Conservation (phyloP, 75 land plant species). For the Pinus tabuliformis region DNA sequence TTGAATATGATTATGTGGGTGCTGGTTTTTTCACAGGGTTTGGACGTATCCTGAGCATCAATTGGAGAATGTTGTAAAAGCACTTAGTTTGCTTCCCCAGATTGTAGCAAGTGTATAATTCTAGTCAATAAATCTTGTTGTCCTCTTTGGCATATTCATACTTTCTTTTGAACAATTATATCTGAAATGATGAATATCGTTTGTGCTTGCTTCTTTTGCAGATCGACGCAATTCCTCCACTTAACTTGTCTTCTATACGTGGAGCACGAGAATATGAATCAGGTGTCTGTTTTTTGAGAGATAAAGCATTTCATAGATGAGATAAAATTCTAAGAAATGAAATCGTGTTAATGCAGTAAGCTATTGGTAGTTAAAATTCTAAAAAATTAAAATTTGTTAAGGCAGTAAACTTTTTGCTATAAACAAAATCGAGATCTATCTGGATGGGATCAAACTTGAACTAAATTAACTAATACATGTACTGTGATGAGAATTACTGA, state of each 20-base stretch:
- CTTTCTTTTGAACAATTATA: too few relatives aligned
- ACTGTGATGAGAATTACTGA: too few relatives aligned
- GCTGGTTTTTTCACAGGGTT: conserved; percentile 12
- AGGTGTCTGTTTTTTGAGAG: background rate
- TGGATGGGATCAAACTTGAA: too few relatives aligned
- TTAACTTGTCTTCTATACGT: background rate
- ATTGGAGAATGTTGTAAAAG: conserved; percentile 21
- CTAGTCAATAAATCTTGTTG: background rate
- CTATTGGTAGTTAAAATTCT: too few relatives aligned
- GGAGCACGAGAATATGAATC: background rate
- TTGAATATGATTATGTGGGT: background rate
- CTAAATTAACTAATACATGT: too few relatives aligned
- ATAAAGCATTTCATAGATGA: background rate
- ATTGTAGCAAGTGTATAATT: conserved; percentile 8
- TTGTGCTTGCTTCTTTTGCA: background rate
- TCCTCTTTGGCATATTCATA: background rate
- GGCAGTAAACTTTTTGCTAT: too few relatives aligned
- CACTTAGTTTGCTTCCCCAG: conserved; percentile 20
- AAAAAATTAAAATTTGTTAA: too few relatives aligned
- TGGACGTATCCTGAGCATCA: conserved; percentile 29
- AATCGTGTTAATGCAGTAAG: background rate
- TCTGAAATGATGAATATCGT: background rate
- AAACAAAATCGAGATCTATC: too few relatives aligned
- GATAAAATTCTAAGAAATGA: background rate
- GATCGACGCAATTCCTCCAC: conserved; percentile 7